A percentile compares a stretch with the other conserved stretches of the same genome.
Evolutionary conservation across 2,329 filamentous ascomycete species (phyloP).

Genomic region (Apiospora koreana): DNA sequence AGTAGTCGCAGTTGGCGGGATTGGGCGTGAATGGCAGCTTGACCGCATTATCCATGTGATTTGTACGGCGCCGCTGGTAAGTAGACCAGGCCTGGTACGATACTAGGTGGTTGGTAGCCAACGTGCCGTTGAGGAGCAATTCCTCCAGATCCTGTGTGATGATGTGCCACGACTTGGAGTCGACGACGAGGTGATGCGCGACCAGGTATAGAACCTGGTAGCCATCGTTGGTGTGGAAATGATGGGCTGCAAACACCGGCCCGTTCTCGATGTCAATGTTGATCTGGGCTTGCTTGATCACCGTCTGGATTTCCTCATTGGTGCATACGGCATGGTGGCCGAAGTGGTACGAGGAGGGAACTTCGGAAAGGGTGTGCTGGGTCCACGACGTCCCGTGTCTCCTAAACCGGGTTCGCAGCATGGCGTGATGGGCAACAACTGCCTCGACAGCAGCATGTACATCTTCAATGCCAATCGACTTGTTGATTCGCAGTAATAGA

Average conservation of each 20-base stretch:
- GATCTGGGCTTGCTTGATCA: slow-evolving; percentile 43
- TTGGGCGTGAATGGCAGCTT: slow-evolving; percentile 41
- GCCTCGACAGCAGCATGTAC: slow-evolving; percentile 50
- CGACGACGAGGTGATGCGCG: slow-evolving; percentile 54
- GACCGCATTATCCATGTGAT: slow-evolving; percentile 26
- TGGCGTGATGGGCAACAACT: slow-evolving; percentile 50
- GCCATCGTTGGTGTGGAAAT: slow-evolving; percentile 46
- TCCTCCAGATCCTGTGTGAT: slow-evolving; percentile 52
- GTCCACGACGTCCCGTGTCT: slow-evolving; percentile 43
- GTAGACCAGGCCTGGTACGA: slow-evolving; percentile 53
- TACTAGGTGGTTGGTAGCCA: slow-evolving; percentile 45
- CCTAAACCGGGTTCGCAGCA: slow-evolving; percentile 51
- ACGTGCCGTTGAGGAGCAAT: slow-evolving; percentile 44
- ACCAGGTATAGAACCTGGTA: slow-evolving; percentile 50
- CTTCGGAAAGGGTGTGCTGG: slow-evolving; percentile 44
- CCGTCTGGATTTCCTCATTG: slow-evolving; percentile 41
- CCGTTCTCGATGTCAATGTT: slow-evolving; percentile 51
- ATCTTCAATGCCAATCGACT: slow-evolving; percentile 41
- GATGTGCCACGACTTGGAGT: slow-evolving; percentile 52
- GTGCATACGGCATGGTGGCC: slow-evolving; percentile 41
- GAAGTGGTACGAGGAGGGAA: slow-evolving; percentile 45
- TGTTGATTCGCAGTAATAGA: slow-evolving; percentile 47
- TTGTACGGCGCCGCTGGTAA: slow-evolving; percentile 42
- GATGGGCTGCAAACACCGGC: slow-evolving; percentile 51
- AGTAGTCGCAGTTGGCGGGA: slow-evolving; percentile 46